Percentiles rank a stretch among this genome's conserved stretches.
These are phyloP conservation scores for Podospora fimiseda DNA, from an alignment of 495 filamentous ascomycete species.

Conservation along the genomic window DNA sequence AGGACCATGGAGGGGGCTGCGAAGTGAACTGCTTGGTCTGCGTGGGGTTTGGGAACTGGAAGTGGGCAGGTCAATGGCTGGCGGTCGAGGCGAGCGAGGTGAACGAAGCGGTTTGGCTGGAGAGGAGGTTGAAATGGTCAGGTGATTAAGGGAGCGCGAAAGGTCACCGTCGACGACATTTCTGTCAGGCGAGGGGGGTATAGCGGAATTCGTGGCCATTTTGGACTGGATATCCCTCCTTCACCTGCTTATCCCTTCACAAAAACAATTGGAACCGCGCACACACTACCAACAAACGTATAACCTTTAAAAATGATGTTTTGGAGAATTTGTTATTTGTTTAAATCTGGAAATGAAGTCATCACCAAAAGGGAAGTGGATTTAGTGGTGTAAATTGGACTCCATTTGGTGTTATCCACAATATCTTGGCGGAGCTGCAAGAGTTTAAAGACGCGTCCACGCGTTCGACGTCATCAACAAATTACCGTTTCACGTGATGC, in stretches of 20 bases:
- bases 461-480: too few species aligned
- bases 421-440: background rate
- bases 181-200: too few species aligned
- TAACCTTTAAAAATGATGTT: too few species aligned
- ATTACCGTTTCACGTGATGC: too few species aligned
- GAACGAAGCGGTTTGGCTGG: constrained; percentile 19
- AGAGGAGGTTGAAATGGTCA: constrained; percentile 33
- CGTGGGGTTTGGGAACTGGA: constrained; percentile 21
- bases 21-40: constrained; percentile 34
- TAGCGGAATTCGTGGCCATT: too few species aligned
- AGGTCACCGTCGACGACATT: constrained; percentile 25
- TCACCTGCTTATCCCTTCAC: too few species aligned
- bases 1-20: constrained; percentile 46
- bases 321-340: background rate
- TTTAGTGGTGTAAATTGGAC: background rate
- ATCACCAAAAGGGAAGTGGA: background rate
- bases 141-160: constrained; percentile 35
- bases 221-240: too few species aligned
- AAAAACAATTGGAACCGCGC: too few species aligned
- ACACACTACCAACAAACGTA: too few species aligned
- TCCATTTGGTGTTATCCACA: background rate
- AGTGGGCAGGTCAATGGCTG: constrained; percentile 23
- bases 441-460: background rate
- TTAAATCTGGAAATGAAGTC: background rate
- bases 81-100: constrained; percentile 16